Evolutionary conservation across 106 monocot genomes (phyloP).

Genomic region (Narthecium ossifragum): DNA sequence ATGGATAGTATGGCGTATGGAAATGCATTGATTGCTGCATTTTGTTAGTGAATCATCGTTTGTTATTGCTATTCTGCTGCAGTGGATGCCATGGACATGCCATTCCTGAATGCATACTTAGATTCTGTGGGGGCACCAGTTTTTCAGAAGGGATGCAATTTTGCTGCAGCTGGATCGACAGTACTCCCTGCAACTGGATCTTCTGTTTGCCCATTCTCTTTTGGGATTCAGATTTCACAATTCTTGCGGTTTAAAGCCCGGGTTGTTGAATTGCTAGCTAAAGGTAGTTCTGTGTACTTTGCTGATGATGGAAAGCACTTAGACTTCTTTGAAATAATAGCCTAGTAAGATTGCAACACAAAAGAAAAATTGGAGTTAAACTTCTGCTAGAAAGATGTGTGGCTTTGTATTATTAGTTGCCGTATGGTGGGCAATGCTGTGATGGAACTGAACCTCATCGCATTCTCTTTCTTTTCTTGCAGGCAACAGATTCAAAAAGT

Average conservation of each 20-base stretch:
- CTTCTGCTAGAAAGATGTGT: no score
- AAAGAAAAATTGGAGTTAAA: no score
- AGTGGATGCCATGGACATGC: constrained; percentile 81
- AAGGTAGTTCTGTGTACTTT: constrained; percentile 28
- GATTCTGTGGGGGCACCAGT: constrained; percentile 69
- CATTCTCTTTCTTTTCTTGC: constrained; percentile 13
- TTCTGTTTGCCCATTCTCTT: constrained; percentile 82
- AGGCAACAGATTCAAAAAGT: constrained; percentile 60
- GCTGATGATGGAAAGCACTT: no score
- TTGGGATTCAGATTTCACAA: constrained; percentile 75
- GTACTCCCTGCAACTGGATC: constrained; percentile 64
- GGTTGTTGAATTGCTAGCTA: constrained; percentile 61
- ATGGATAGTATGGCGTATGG: no score
- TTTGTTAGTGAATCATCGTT: no score
- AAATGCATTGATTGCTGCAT: no score
- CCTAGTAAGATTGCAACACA: no score
- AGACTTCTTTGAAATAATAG: no score
- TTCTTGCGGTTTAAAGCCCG: constrained; percentile 63
- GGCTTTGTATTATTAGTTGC: no score
- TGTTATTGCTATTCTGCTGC: constrained; percentile 28
- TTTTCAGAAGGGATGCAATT: constrained; percentile 69
- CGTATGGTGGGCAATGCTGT: no score
- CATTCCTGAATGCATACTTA: constrained; percentile 65
- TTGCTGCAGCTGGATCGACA: constrained; percentile 75
- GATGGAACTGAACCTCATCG: no score